Conservation (phyloP, 768 basidiomycete genomes). For the Kwoniella pini region DNA sequence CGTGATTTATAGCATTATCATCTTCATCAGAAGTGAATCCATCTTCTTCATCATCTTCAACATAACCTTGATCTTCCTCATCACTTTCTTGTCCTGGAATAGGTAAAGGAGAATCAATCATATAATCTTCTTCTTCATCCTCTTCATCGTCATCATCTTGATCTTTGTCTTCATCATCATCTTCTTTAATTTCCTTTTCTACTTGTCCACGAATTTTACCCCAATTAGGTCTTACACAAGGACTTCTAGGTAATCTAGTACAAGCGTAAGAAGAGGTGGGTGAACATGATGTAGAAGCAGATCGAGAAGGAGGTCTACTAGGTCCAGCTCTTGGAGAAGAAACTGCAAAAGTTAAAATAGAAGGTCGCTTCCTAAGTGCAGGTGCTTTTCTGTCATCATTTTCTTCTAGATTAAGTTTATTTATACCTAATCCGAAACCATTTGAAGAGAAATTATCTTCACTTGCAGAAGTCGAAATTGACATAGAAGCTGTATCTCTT, state of each 20-base stretch:
- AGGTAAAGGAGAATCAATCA: slow-evolving; percentile 18
- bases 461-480: slow-evolving; percentile 16
- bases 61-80: slow-evolving; percentile 20
- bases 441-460: slow-evolving; percentile 11
- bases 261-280: background rate
- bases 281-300: background rate
- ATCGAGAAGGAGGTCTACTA: background rate
- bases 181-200: background rate
- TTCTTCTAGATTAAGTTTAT: background rate
- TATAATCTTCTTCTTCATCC: slow-evolving; percentile 5
- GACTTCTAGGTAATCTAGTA: background rate
- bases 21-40: slow-evolving; percentile 24
- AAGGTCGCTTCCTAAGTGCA: slow-evolving; percentile 14
- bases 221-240: slow-evolving; percentile 4
- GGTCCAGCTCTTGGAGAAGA: slow-evolving; percentile 2
- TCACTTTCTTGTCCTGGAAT: slow-evolving; percentile 25
- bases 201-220: slow-evolving; percentile 1
- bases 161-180: slow-evolving; percentile 7
- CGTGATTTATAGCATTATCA: background rate
- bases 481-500: slow-evolving; percentile 15
- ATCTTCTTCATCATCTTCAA: slow-evolving; percentile 23
- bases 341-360: slow-evolving; percentile 16
- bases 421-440: slow-evolving; percentile 11
- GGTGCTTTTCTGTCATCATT: background rate
- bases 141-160: slow-evolving; percentile 10